Evolutionary conservation across 2,329 filamentous ascomycete species (phyloP).

Genomic region (Thermoascus crustaceus): DNA sequence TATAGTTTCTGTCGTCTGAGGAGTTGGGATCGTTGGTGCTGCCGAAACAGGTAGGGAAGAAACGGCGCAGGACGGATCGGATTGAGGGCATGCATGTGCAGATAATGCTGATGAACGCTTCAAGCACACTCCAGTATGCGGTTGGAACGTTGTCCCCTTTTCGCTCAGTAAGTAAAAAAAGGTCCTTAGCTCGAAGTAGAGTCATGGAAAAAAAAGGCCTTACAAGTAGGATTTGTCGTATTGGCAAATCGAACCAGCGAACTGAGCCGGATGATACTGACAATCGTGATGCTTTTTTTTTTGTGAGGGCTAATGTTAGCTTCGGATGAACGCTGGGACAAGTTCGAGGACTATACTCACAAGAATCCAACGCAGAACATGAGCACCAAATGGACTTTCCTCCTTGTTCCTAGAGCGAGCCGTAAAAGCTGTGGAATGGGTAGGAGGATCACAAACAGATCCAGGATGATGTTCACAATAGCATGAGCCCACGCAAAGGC

Average conservation of each 20-base stretch:
- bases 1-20: constrained; percentile 6
- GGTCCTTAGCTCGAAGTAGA: not conserved
- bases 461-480: constrained; percentile 45
- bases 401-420: constrained; percentile 40
- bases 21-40: constrained; percentile 4
- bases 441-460: constrained; percentile 46
- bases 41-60: constrained; percentile 10
- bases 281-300: constrained; percentile 29
- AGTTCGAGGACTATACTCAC: constrained; percentile 18
- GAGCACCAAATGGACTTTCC: constrained; percentile 42
- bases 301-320: constrained; percentile 4
- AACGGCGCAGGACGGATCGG: constrained; percentile 8
- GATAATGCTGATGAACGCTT: constrained; percentile 38
- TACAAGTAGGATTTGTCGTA: constrained; percentile 31
- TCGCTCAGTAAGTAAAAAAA: not conserved
- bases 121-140: constrained; percentile 35
- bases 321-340: not conserved
- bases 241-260: constrained; percentile 34
- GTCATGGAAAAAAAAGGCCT: not conserved
- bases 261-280: constrained; percentile 34
- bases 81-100: constrained; percentile 38
- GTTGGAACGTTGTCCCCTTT: constrained; percentile 33
- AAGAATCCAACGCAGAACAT: constrained; percentile 46
- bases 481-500: constrained; percentile 46
- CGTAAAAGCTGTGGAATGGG: constrained; percentile 40